A percentile compares a stretch with the other conserved stretches of the same genome.
phyloP scores from a whole-genome alignment of 169 alveolate genomes.

The Cystoisospora suis region DNA sequence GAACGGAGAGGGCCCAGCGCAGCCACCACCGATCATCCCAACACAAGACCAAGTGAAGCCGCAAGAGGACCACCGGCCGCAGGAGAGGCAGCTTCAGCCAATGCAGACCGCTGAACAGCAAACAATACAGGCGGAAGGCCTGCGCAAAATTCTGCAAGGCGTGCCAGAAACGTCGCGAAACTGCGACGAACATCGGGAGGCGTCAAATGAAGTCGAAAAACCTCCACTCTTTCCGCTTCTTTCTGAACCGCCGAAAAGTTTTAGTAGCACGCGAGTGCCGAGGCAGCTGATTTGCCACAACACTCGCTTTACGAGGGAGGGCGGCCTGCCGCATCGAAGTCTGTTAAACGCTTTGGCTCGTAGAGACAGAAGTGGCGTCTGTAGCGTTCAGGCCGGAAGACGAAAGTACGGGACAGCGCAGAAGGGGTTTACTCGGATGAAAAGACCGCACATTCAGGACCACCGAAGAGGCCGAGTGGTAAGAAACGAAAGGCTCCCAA shows the following conservation, averaged over 20 bases:
- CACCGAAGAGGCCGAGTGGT: not conserved
- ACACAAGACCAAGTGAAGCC: not conserved
- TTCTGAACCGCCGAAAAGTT: not conserved
- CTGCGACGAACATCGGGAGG: not conserved
- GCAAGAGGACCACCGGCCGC: not conserved
- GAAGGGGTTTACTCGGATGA: not conserved
- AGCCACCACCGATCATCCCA: too few species aligned
- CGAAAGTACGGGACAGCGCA: not conserved
- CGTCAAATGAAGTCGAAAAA: not conserved
- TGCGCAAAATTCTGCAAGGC: not conserved
- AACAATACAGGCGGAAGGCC: not conserved
- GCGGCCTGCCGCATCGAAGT: constrained; percentile 23
- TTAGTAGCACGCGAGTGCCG: not conserved
- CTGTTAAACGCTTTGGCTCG: not conserved
- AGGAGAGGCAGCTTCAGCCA: not conserved
- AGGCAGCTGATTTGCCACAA: constrained; percentile 13
- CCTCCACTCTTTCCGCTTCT: not conserved
- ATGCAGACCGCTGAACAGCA: not conserved
- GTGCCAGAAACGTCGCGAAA: not conserved
- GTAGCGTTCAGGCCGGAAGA: not conserved
- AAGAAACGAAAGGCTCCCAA: too few species aligned
- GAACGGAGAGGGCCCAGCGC: too few species aligned
- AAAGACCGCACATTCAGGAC: not conserved
- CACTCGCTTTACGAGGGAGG: not conserved
- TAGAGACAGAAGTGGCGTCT: not conserved